A percentile compares a stretch with the other conserved stretches of the same genome.
Conservation (phyloP, 208 protist species). For the Crithidia bombi region DNA sequence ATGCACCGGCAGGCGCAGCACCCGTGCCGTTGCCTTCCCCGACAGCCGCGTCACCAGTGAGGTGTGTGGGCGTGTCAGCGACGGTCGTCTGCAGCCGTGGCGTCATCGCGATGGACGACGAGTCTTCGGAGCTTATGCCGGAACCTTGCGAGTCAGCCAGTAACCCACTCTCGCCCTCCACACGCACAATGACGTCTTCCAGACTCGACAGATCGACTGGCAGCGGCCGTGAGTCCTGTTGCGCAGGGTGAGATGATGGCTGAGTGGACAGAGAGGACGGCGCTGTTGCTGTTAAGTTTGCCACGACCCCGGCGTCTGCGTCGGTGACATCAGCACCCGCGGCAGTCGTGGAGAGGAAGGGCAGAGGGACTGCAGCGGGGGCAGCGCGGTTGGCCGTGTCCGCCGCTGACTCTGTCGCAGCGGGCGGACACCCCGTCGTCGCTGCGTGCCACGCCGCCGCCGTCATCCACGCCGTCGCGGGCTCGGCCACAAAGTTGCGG, state of each 20-base stretch:
- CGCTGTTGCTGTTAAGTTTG: neutral
- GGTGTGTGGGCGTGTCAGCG: neutral
- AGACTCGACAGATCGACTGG: neutral
- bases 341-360: no score
- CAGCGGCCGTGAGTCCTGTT: neutral
- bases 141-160: conserved; percentile 9
- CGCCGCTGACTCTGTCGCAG: no score
- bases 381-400: no score
- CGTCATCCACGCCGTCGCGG: conserved; percentile 39
- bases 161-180: neutral
- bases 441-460: conserved; percentile 27
- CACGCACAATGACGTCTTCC: conserved; percentile 5
- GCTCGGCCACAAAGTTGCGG: conserved; percentile 22
- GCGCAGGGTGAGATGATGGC: neutral
- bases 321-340: neutral
- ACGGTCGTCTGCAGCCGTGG: conserved; percentile 1
- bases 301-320: neutral
- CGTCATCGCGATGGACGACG: conserved; percentile 9
- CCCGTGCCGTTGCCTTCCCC: neutral
- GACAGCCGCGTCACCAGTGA: neutral
- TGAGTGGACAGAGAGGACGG: neutral
- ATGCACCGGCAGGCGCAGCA: neutral
- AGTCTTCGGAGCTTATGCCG: neutral
- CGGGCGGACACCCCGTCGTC: neutral
- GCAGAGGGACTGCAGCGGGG: no score